These are phyloP conservation scores for Citeromyces matritensis DNA, from an alignment of 805 yeast genomes.

Conservation along the genomic window DNA sequence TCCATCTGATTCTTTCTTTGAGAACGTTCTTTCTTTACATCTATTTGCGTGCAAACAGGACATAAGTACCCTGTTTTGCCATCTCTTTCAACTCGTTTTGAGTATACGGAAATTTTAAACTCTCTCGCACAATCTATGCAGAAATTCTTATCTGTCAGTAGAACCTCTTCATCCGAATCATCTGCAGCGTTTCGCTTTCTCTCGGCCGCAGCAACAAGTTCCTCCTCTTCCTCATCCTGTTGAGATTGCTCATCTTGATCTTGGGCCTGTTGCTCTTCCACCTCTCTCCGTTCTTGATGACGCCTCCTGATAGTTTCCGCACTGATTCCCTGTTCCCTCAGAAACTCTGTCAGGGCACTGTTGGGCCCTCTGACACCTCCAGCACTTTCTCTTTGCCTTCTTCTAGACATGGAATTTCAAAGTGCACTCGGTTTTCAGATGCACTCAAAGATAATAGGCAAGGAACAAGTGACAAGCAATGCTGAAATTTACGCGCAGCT, in stretches of 20 bases:
- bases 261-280: slow-evolving; percentile 15
- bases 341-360: slow-evolving; percentile 81
- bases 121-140: slow-evolving; percentile 50
- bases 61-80: slow-evolving; percentile 53
- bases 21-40: slow-evolving; percentile 24
- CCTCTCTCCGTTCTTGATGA: slow-evolving; percentile 10
- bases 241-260: slow-evolving; percentile 8
- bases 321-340: slow-evolving; percentile 78
- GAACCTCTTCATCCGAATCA: slow-evolving; percentile 17
- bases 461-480: neutral
- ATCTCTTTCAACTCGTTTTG: slow-evolving; percentile 29
- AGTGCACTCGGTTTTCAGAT: neutral
- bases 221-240: slow-evolving; percentile 8
- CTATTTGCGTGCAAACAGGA: slow-evolving; percentile 36
- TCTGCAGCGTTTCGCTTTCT: slow-evolving; percentile 18
- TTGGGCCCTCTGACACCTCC: slow-evolving; percentile 40
- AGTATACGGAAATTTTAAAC: slow-evolving; percentile 53
- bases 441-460: no score
- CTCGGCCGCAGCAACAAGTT: slow-evolving; percentile 2
- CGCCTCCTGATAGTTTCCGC: slow-evolving; percentile 58
- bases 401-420: slow-evolving; percentile 3
- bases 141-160: slow-evolving; percentile 7
- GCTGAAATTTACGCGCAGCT: neutral
- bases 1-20: slow-evolving; percentile 37
- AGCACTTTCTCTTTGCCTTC: slow-evolving; percentile 3